Base-by-base conservation (phyloP, 1,284 basidiomycete genomes). In the Lentinus polychrous region DNA sequence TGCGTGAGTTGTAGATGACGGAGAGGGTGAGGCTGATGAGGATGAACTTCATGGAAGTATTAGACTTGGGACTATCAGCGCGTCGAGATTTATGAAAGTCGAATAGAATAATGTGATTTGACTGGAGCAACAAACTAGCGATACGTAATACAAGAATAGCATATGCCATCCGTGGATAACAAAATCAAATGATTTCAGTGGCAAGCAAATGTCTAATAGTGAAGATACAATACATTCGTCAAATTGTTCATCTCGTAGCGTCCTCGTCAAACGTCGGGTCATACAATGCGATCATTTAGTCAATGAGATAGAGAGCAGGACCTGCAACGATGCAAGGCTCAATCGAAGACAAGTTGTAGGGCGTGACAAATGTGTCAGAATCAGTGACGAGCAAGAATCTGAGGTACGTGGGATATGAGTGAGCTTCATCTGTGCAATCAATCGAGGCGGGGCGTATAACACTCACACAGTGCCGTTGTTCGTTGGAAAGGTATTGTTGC, bases 301-400 rank as follows among this genome's bases (percentile, higher is more conserved):
- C 75, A 48, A 73, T 60, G 53, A 71, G 65, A 58, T 76, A 78
- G 20, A 78, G 55, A 11, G 76, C 75, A 17, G 78, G 78, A 0
- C 78, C 78, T 36, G 80, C 80, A 20, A 82, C 72, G 50, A 84
- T 69, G 54, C 81, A 75, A 39, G 66, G 50, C 57, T 83, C 78
- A 43, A 83, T 56, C 55, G 72, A 56, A 2, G 72, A 71, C 15
- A 79, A 51, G 62, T 83, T 83, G 62, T 74, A 78, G 2, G 81
- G 80, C 7, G 83, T 84, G 8, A 86, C 71, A 48, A 63, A 72
- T 1, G 71, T 58, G 54, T 79, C 67, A 8, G 57, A 58, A 59
- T 79, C 76, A 8, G 73, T 75, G 27, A 86, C 63, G n/a, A 68
- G 66, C 24, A 85, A 61, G 57, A 84, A 84, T 47, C 67, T 72